Conservation (phyloP, 1,139 yeast species). For the Arxiozyma heterogenica region DNA sequence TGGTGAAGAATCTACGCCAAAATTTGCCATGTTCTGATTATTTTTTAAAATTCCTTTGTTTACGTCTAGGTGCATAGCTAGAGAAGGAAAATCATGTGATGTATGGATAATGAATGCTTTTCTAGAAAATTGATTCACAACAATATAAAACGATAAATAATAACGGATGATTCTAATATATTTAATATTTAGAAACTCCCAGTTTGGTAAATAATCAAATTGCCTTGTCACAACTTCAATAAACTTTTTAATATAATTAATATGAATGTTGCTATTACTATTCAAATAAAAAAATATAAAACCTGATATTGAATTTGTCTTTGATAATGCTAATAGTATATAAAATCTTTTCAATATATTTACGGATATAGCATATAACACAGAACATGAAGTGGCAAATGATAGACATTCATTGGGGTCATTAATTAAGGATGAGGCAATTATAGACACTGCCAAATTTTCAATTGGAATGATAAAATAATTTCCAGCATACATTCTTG, state of each 20-base stretch:
- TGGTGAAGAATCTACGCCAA: neutral
- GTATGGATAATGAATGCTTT: constrained; percentile 1
- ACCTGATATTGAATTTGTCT: neutral
- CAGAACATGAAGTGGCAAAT: constrained; percentile 24
- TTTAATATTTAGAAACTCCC: neutral
- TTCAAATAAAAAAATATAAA: neutral
- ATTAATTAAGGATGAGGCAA: constrained; percentile 27
- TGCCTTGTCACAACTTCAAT: too few species aligned
- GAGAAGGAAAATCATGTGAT: neutral
- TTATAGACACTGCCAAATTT: constrained; percentile 23
- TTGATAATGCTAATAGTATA: neutral
- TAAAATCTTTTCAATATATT: constrained; percentile 5
- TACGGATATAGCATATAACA: constrained; percentile 20
- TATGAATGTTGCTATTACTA: too few species aligned
- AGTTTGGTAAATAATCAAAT: neutral
- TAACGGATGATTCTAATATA: constrained; percentile 5
- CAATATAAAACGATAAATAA: constrained; percentile 22
- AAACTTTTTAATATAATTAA: too few species aligned
- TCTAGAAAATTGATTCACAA: constrained; percentile 13
- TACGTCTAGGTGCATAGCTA: neutral
- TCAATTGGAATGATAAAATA: constrained; percentile 22
- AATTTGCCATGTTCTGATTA: neutral
- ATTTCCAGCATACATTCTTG: constrained; percentile 16
- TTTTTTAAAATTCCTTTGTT: neutral
- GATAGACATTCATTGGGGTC: constrained; percentile 24